These are phyloP conservation scores for Calonectria henricotiae DNA, from an alignment of 2,329 filamentous ascomycete genomes.

Conservation along the genomic window DNA sequence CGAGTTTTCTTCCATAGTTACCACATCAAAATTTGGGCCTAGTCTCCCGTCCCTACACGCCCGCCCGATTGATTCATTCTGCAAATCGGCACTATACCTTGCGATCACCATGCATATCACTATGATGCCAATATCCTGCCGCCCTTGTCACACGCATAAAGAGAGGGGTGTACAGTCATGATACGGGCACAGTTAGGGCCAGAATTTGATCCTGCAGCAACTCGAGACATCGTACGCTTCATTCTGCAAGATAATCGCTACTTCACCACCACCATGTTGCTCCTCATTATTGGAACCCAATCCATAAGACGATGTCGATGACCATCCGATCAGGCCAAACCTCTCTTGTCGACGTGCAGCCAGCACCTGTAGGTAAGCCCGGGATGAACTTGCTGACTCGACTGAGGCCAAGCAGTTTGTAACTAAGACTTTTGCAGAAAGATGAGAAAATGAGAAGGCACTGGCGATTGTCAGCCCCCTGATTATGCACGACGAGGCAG, in stretches of 20 bases:
- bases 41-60: not conserved
- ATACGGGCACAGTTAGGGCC: constrained; percentile 18
- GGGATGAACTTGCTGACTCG: constrained; percentile 22
- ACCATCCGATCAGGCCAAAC: constrained; percentile 35
- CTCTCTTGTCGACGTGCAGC: constrained; percentile 34
- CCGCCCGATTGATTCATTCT: constrained; percentile 22
- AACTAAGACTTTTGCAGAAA: not conserved
- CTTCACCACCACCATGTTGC: constrained; percentile 32
- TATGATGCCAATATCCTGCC: constrained; percentile 27
- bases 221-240: constrained; percentile 17
- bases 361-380: constrained; percentile 38
- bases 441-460: not conserved
- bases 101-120: constrained; percentile 26
- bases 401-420: constrained; percentile 21
- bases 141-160: not conserved
- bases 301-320: constrained; percentile 22
- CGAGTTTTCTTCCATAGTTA: not conserved
- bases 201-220: constrained; percentile 31
- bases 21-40: constrained; percentile 7
- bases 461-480: not conserved
- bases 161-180: constrained; percentile 19
- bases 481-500: no score
- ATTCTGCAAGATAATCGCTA: constrained; percentile 29
- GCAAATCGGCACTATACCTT: constrained; percentile 17
- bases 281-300: constrained; percentile 44